Evolutionary conservation across 1,284 basidiomycete species (phyloP).

Genomic region (Microbotryum scabiosae): DNA sequence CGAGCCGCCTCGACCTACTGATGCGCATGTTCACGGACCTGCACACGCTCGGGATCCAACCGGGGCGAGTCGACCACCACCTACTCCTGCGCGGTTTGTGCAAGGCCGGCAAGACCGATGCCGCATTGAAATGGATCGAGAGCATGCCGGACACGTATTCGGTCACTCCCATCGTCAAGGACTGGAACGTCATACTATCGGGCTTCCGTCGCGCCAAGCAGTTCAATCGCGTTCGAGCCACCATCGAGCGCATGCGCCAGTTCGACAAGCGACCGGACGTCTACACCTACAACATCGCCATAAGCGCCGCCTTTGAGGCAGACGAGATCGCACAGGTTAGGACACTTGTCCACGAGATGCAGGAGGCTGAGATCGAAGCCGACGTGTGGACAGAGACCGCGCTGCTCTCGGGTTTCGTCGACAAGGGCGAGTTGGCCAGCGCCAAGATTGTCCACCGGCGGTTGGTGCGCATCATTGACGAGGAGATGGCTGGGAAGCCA

Average conservation of each 20-base stretch:
- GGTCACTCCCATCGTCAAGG: conserved; percentile 4
- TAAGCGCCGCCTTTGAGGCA: conserved; percentile 15
- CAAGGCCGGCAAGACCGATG: background rate
- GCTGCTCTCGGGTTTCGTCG: conserved; percentile 23
- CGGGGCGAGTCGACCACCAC: conserved; percentile 17
- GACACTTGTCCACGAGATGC: conserved; percentile 12
- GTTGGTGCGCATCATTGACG: background rate
- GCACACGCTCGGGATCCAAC: conserved; percentile 1
- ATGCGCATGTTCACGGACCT: conserved; percentile 28
- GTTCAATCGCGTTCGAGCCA: conserved; percentile 5
- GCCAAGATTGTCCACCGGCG: conserved; percentile 9
- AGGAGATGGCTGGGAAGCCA: background rate
- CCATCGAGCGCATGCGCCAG: conserved; percentile 12
- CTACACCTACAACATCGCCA: conserved; percentile 26
- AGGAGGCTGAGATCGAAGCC: background rate
- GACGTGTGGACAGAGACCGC: conserved; percentile 26
- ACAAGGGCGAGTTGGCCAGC: conserved; percentile 15
- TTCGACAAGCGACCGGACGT: conserved; percentile 10
- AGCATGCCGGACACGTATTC: conserved; percentile 6
- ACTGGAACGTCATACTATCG: conserved; percentile 25
- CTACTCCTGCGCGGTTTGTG: conserved; percentile 13
- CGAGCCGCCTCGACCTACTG: conserved; percentile 12
- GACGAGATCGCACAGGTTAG: conserved; percentile 8
- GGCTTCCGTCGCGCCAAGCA: conserved; percentile 10
- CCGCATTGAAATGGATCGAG: conserved; percentile 22